These are phyloP conservation scores for Globisporangium lucens DNA, from an alignment of 352 stramenopile species.

Conservation along the genomic window DNA sequence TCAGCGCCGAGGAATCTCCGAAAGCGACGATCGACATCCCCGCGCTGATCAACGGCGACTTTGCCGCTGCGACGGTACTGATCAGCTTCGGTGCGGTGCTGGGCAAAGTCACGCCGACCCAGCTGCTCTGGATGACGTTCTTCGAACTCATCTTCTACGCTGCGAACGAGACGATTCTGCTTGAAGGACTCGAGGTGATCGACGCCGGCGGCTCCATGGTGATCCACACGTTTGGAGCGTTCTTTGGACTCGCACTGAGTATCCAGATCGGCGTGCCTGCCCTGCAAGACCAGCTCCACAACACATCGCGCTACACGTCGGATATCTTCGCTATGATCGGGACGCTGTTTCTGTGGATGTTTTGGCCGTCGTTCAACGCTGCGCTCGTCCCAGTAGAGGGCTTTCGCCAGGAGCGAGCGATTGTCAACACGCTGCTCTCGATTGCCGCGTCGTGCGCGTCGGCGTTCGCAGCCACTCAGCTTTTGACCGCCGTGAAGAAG, in stretches of 20 bases:
- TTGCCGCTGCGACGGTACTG: conserved; percentile 68
- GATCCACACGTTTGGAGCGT: conserved; percentile 84
- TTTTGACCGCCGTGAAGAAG: conserved; percentile 51
- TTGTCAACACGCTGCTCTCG: conserved; percentile 79
- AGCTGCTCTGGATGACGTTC: conserved; percentile 77
- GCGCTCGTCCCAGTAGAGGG: conserved; percentile 50
- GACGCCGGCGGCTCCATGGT: conserved; percentile 82
- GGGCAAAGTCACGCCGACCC: conserved; percentile 69
- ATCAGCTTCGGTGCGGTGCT: conserved; percentile 81
- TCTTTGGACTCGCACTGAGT: conserved; percentile 73
- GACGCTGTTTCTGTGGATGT: conserved; percentile 87
- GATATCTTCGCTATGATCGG: conserved; percentile 83
- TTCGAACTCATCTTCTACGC: conserved; percentile 75
- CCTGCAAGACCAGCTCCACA: conserved; percentile 38
- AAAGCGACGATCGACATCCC: conserved; percentile 58
- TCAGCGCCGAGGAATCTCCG: conserved; percentile 41
- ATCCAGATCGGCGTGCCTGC: conserved; percentile 50
- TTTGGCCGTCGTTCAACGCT: conserved; percentile 85
- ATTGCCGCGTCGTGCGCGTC: conserved; percentile 56
- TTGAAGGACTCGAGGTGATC: conserved; percentile 50
- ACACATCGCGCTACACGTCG: conserved; percentile 65
- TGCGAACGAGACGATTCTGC: conserved; percentile 74
- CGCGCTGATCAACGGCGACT: conserved; percentile 76
- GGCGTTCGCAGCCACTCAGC: conserved; percentile 48
- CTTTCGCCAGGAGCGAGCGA: conserved; percentile 63